Percentiles rank a stretch among this genome's conserved stretches.
These are phyloP conservation scores for Leucocoprinus sp. DNA, from an alignment of 768 basidiomycete species.

Conservation along the genomic window DNA sequence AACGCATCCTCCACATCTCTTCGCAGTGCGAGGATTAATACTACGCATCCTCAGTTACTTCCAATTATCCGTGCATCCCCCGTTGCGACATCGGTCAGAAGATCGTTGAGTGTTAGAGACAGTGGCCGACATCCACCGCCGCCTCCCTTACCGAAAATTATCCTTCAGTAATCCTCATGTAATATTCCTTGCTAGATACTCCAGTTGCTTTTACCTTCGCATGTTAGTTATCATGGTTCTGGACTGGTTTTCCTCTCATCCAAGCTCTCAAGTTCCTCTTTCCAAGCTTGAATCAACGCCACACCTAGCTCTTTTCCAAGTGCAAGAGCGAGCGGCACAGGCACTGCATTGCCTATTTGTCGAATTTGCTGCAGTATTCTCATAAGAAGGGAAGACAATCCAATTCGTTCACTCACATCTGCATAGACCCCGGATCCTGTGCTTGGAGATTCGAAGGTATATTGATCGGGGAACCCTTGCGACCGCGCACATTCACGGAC, in stretches of 20 bases:
- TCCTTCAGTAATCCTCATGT: neutral
- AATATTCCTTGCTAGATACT: no score
- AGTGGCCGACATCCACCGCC: conserved; percentile 2
- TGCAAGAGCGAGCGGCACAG: conserved; percentile 59
- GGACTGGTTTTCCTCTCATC: conserved; percentile 38
- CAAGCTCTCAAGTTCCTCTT: conserved; percentile 21
- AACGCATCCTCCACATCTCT: conserved; percentile 7
- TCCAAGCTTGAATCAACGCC: conserved; percentile 40
- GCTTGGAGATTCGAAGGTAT: conserved; percentile 48
- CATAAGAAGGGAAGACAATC: conserved; percentile 5
- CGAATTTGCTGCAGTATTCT: conserved; percentile 51
- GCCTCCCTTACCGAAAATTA: conserved; percentile 4
- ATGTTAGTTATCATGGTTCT: conserved; percentile 20
- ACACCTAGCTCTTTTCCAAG: conserved; percentile 43
- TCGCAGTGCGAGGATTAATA: conserved; percentile 6
- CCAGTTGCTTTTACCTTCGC: conserved; percentile 1
- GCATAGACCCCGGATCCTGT: conserved; percentile 26
- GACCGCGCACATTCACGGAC: conserved; percentile 64
- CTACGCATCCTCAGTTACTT: neutral
- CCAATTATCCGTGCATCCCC: conserved; percentile 3
- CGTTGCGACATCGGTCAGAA: conserved; percentile 2
- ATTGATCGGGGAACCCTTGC: conserved; percentile 73
- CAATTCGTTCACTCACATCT: conserved; percentile 50
- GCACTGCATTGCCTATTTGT: conserved; percentile 79
- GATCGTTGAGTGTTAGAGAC: conserved; percentile 1